Percentiles rank a stretch among this genome's conserved stretches.
phyloP scores from a whole-genome alignment of 2,329 filamentous ascomycete genomes.

The Aureobasidium mangrovei region DNA sequence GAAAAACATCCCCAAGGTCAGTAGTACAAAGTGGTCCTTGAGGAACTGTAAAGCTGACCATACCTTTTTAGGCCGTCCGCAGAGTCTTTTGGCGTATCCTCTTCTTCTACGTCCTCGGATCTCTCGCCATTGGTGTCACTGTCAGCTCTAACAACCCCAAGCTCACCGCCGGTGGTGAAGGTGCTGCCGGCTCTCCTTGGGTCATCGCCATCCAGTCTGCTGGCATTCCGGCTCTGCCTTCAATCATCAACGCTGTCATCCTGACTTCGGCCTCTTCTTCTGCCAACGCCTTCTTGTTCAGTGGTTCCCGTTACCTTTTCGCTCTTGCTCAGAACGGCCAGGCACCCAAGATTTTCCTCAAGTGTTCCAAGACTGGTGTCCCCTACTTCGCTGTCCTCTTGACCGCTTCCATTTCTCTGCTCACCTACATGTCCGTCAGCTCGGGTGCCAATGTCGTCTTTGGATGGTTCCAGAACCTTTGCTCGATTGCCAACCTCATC shows the following conservation, averaged over 20 bases:
- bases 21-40: too few species aligned
- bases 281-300: conserved; percentile 56
- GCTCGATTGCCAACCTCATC: conserved; percentile 27
- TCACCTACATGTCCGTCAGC: conserved; percentile 44
- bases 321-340: conserved; percentile 42
- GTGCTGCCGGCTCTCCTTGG: conserved; percentile 43
- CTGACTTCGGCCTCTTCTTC: conserved; percentile 63
- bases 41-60: too few species aligned
- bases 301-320: conserved; percentile 45
- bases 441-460: conserved; percentile 24
- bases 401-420: conserved; percentile 44
- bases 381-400: conserved; percentile 31
- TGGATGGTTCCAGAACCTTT: conserved; percentile 29
- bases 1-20: conserved; percentile 41
- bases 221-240: conserved; percentile 57
- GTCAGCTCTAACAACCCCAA: conserved; percentile 47
- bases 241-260: conserved; percentile 68
- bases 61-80: conserved; percentile 31
- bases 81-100: conserved; percentile 48
- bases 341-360: conserved; percentile 41
- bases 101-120: conserved; percentile 49
- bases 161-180: conserved; percentile 39
- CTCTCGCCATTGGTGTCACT: conserved; percentile 51
- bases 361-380: conserved; percentile 38
- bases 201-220: conserved; percentile 63